Evolutionary conservation across 768 basidiomycete genomes (phyloP), one percentile per base, ranked within the genome.

Genomic region (Candolleomyces eurysporus): DNA sequence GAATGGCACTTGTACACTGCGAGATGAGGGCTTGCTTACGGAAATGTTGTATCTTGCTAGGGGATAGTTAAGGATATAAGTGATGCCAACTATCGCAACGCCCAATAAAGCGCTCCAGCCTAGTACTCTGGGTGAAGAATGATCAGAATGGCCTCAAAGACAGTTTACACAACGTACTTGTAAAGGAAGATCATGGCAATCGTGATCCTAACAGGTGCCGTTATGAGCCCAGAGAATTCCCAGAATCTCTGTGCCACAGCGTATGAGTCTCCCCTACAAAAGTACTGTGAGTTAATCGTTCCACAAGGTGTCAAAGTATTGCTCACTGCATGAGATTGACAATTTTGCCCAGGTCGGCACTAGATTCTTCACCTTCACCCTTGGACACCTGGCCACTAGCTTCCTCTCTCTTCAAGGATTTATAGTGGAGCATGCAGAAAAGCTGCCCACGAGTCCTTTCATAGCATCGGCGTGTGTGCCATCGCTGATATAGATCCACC

Each of bases 81-180:
- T 84, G 11, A 89, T 62, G 8, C 87, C 66, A 32, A 92, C 80
- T 13, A 91, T 85, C 8, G 78, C 78, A 11, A 90, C 86, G 7
- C 90, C 90, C 26, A 87, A 83, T 39, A 92, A 79, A 0, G 89
- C 85, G 58, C 87, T 88, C 88, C 90, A 91, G 5, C 92, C 92
- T 30, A 93, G 78, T 42, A 92, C 75, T 40, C 89, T 92, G 58
- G 11, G 17, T 30, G 22, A 59, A 48, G 11, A 50, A 46, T 55
- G 30, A 26, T 63, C 22, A 66, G 59, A 42, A 57, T 7, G 5
- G 36, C 3, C 36, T 11, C 40, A 32, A 45, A 4, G 36, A 55
- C 31, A 16, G 40, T 26, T 5, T 64, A 52, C 30, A 26, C 31
- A 30, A 10, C 26, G 6, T 62, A 90, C 91, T 82, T 79, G 71